These are phyloP conservation scores for Begonia masoniana DNA, from an alignment of 306 rosid species.

Conservation along the genomic window DNA sequence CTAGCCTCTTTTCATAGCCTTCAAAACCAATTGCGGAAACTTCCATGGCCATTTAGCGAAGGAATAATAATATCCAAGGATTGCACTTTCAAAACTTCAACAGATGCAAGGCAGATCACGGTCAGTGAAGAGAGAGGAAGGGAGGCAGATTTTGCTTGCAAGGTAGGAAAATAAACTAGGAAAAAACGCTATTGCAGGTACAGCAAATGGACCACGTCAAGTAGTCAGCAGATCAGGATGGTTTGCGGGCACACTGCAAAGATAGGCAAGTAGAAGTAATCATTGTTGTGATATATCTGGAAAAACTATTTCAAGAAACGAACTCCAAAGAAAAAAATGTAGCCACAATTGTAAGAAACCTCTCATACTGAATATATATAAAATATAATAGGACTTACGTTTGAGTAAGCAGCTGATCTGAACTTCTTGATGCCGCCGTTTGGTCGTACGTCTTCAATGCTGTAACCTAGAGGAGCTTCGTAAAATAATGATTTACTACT, in stretches of 20 bases:
- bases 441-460: conserved; percentile 94
- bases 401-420: conserved; percentile 99
- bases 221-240: conserved; percentile 39
- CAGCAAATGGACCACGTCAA: background rate
- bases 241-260: conserved; percentile 85
- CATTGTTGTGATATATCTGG: background rate
- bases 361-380: background rate
- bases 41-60: conserved; percentile 37
- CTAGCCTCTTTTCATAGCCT: conserved; percentile 94
- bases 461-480: conserved; percentile 96
- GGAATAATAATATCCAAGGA: conserved; percentile 3
- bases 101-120: conserved; percentile 7
- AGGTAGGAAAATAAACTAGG: conserved; percentile 9
- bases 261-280: background rate
- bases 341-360: background rate
- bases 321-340: too few species aligned
- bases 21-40: conserved; percentile 87
- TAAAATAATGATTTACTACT: conserved; percentile 59
- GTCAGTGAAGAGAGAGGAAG: background rate
- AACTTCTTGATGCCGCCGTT: conserved; percentile 96
- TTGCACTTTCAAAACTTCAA: background rate
- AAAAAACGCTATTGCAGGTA: conserved; percentile 6
- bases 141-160: background rate
- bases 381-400: conserved; percentile 32
- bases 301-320: too few species aligned